Percentiles rank a stretch among this genome's conserved stretches.
phyloP scores from a whole-genome alignment of 2,329 filamentous ascomycete genomes.

The Aspergillus sp. region DNA sequence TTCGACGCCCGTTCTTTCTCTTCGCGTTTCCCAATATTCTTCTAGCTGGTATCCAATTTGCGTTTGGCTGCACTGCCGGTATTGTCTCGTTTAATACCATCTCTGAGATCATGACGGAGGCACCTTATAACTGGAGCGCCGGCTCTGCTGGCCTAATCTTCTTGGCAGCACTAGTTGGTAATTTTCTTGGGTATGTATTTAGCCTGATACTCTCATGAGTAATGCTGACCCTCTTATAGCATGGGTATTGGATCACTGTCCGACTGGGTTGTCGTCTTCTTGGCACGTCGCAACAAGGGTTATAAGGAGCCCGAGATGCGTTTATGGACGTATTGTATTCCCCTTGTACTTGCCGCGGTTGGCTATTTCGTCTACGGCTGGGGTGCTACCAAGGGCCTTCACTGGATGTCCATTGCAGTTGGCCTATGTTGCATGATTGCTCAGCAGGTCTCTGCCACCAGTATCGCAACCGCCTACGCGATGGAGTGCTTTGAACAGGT shows the following conservation, averaged over 20 bases:
- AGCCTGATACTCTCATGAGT: neutral
- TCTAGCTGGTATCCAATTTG: slow-evolving; percentile 43
- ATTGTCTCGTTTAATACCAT: slow-evolving; percentile 45
- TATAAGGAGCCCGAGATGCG: slow-evolving; percentile 44
- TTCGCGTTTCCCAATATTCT: slow-evolving; percentile 45
- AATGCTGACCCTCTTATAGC: slow-evolving; percentile 30
- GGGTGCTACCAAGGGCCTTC: slow-evolving; percentile 36
- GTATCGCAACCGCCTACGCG: slow-evolving; percentile 44
- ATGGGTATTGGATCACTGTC: slow-evolving; percentile 43
- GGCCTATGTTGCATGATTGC: slow-evolving; percentile 43
- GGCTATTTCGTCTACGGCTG: slow-evolving; percentile 45
- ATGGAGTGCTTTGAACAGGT: slow-evolving; percentile 46
- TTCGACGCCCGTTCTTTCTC: slow-evolving; percentile 43
- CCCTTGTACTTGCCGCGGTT: slow-evolving; percentile 34
- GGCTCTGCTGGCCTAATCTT: slow-evolving; percentile 36
- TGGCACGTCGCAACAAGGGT: slow-evolving; percentile 37
- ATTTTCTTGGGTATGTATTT: slow-evolving; percentile 30
- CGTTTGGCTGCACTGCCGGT: slow-evolving; percentile 44
- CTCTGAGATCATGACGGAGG: slow-evolving; percentile 39
- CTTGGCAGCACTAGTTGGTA: slow-evolving; percentile 37
- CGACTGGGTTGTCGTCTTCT: slow-evolving; percentile 34
- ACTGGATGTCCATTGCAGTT: slow-evolving; percentile 41
- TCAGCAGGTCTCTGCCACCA: slow-evolving; percentile 43
- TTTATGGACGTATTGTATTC: slow-evolving; percentile 38
- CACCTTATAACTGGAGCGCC: slow-evolving; percentile 39